Base-by-base conservation (phyloP, 176 grass and related monocot species). In the Poa pratensis region DNA sequence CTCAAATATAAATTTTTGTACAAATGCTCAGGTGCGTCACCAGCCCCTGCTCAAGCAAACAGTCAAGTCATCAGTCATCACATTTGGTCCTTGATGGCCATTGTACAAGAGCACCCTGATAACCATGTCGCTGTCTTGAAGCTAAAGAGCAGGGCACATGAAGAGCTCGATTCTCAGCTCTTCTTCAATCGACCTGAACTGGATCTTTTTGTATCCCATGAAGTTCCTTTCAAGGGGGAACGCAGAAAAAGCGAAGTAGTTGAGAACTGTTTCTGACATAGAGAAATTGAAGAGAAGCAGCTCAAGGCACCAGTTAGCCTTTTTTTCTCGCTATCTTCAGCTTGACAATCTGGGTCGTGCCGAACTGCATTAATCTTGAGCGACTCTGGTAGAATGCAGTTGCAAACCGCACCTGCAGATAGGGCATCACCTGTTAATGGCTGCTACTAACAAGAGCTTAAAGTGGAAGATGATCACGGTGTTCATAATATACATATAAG, bases 201-300 rank as follows among this genome's bases (percentile, higher is more conserved):
- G 27, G 49, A 76, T 11, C 18, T 28, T 34, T 53, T 76, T 54
- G 49, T 55, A 53, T 54, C 73, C 50, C 27, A 76, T 8, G 18
- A 76, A 54, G 73, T 55, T 76, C 49, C 85, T 49, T 88, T 79
- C 37, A 24, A 18, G 54, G 78, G 69, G 70, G 87, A 83, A 22
- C 79, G 68, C 57, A 76, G 60, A 50, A 83, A 92, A 61, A 74
- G 73, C n/a, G 83, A 91, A 5, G 88, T 87, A 49, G 72, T 57
- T 22, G 86, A 52, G 32, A 90, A 48, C 54, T 89, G 86, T 65
- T 68, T 77, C 54, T 88, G 88, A 53, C 90, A 75, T 18, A 34
- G 16, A 35, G 88, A 95, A 79, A 95, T 90, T 20, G 88, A 95
- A 78, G 90, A 95, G 42, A 92, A 86, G 84, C 90, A 95, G 84